These are phyloP conservation scores for Gnomoniopsis smithogilvyi DNA, from an alignment of 2,329 filamentous ascomycete species.

Conservation along the genomic window DNA sequence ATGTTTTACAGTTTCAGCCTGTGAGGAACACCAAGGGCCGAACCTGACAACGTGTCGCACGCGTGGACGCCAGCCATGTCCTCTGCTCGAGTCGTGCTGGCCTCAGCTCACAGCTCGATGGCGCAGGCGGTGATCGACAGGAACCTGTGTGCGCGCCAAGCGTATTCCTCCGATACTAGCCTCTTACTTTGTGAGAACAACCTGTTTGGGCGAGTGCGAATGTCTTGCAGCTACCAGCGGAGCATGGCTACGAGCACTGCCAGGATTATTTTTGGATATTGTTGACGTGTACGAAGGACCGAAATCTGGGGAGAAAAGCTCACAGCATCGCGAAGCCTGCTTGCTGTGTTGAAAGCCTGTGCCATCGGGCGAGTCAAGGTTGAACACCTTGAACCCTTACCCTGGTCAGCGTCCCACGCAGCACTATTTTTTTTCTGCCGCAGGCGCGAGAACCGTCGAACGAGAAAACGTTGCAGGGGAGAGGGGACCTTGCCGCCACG, in stretches of 20 bases:
- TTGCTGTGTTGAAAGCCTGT: neutral
- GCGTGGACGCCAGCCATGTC: too few species aligned
- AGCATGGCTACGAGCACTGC: neutral
- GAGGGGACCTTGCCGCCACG: constrained; percentile 7
- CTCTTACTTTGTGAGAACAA: neutral
- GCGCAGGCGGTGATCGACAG: too few species aligned
- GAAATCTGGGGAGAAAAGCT: neutral
- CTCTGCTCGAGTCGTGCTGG: too few species aligned
- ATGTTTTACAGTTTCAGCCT: too few species aligned
- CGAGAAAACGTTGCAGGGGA: neutral
- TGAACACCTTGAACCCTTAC: neutral
- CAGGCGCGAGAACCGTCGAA: neutral
- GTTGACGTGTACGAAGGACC: neutral
- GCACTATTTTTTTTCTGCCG: neutral
- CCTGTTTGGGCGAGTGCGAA: neutral
- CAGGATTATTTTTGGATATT: neutral
- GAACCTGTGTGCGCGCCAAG: neutral
- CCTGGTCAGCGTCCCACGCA: neutral
- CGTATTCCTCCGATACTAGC: neutral
- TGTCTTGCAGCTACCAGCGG: neutral
- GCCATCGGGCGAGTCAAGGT: neutral
- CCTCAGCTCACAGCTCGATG: too few species aligned
- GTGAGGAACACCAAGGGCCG: too few species aligned
- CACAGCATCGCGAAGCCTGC: neutral
- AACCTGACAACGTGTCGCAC: too few species aligned